Evolutionary conservation across 2,329 filamentous ascomycete genomes (phyloP).

Genomic region (Niveomyces coronatus): DNA sequence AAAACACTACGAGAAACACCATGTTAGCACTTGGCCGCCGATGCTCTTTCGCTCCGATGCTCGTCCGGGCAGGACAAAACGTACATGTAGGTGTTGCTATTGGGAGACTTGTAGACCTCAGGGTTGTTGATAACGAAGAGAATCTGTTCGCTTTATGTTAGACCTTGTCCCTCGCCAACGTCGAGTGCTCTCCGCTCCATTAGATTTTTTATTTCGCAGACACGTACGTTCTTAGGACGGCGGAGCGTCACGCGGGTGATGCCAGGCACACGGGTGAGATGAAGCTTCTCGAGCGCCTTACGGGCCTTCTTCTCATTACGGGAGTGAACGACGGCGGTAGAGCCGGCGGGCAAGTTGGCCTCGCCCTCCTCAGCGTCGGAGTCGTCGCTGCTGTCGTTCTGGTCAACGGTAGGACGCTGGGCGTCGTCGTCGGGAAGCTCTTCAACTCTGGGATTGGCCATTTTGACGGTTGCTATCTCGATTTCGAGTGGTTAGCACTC

Average conservation of each 20-base stretch:
- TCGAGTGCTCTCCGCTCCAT: neutral
- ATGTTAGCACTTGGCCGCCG: neutral
- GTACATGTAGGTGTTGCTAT: conserved; percentile 99
- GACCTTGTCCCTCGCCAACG: too few species aligned
- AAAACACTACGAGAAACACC: conserved; percentile 61
- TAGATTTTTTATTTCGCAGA: neutral
- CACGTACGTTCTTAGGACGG: conserved; percentile 95
- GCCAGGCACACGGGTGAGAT: conserved; percentile 89
- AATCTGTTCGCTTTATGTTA: conserved; percentile 49
- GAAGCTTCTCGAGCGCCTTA: conserved; percentile 98
- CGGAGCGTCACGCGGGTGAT: conserved; percentile 97
- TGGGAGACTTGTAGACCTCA: conserved; percentile 98
- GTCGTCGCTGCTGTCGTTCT: conserved; percentile 63
- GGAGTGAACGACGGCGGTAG: conserved; percentile 85
- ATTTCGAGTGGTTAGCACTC: conserved; percentile 4
- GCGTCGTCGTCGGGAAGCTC: conserved; percentile 89
- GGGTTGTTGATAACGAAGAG: conserved; percentile 99
- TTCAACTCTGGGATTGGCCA: conserved; percentile 97
- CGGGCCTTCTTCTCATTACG: conserved; percentile 99
- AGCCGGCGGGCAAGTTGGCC: conserved; percentile 68
- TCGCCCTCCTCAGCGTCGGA: conserved; percentile 75
- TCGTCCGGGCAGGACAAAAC: conserved; percentile 23
- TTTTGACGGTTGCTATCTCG: conserved; percentile 41
- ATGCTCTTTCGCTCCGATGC: neutral
- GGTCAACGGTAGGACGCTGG: conserved; percentile 69